Conservation (phyloP, 2,329 filamentous ascomycete genomes). For the Colletotrichum lentis region DNA sequence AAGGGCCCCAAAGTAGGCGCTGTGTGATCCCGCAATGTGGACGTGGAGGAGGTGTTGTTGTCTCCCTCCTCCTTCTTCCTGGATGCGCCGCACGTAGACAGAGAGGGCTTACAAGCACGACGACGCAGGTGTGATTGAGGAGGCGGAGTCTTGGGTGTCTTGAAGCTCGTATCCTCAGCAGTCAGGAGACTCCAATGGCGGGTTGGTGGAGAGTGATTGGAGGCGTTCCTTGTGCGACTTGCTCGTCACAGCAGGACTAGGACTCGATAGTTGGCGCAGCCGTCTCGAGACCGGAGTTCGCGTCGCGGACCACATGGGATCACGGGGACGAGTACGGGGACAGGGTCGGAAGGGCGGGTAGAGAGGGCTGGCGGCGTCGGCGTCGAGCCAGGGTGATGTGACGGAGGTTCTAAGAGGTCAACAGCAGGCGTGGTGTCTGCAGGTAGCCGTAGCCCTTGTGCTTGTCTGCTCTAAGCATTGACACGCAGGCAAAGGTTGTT, state of each 20-base stretch:
- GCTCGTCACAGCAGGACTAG: slow-evolving; percentile 35
- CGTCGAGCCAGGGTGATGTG: slow-evolving; percentile 31
- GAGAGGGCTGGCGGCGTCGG: slow-evolving; percentile 22
- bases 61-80: slow-evolving; percentile 29
- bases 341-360: slow-evolving; percentile 20
- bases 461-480: slow-evolving; percentile 32
- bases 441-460: slow-evolving; percentile 37
- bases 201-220: slow-evolving; percentile 44
- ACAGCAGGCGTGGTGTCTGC: slow-evolving; percentile 31
- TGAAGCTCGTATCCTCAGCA: slow-evolving; percentile 48
- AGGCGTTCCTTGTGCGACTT: slow-evolving; percentile 48
- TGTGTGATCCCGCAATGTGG: slow-evolving; percentile 27
- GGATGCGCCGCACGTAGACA: slow-evolving; percentile 23
- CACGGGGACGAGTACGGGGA: slow-evolving; percentile 31
- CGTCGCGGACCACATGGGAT: slow-evolving; percentile 39
- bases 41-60: slow-evolving; percentile 20
- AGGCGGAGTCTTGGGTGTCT: slow-evolving; percentile 16
- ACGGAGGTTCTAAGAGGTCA: slow-evolving; percentile 36
- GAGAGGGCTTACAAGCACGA: slow-evolving; percentile 8
- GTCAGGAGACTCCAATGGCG: slow-evolving; percentile 46
- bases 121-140: background rate
- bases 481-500: slow-evolving; percentile 26
- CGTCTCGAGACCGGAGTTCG: slow-evolving; percentile 37
- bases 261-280: slow-evolving; percentile 39
- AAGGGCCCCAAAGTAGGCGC: slow-evolving; percentile 15